Conservation (phyloP, 2,329 filamentous ascomycete genomes). For the Claviceps pazoutovae region DNA sequence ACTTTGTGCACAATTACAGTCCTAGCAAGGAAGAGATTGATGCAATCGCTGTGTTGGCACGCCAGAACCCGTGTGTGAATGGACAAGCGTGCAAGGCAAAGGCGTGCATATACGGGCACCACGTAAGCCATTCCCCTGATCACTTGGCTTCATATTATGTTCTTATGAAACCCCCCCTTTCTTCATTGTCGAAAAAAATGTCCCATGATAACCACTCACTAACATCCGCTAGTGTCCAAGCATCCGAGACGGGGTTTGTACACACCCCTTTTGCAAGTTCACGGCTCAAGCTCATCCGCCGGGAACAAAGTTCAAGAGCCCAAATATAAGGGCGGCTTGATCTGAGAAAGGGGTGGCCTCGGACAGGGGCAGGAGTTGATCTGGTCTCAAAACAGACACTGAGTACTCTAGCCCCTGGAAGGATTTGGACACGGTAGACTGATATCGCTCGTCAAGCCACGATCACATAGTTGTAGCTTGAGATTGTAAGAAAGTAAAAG, state of each 20-base stretch:
- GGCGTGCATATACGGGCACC: slow-evolving; percentile 50
- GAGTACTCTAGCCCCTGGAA: too few species aligned
- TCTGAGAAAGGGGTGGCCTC: too few species aligned
- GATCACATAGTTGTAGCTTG: too few species aligned
- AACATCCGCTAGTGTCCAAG: slow-evolving; percentile 34
- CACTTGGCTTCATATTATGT: background rate
- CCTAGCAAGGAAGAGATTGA: slow-evolving; percentile 39
- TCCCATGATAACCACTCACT: background rate
- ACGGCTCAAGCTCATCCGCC: slow-evolving; percentile 38
- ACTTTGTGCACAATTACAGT: slow-evolving; percentile 42
- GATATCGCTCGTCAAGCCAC: too few species aligned
- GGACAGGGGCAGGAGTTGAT: too few species aligned
- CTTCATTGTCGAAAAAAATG: too few species aligned
- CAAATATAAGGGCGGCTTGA: slow-evolving; percentile 20
- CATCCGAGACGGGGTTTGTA: slow-evolving; percentile 35
- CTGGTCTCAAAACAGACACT: too few species aligned
- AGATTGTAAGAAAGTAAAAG: too few species aligned
- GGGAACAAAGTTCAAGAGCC: slow-evolving; percentile 35
- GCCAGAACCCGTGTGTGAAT: slow-evolving; percentile 42
- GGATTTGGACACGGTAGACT: too few species aligned
- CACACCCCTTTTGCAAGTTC: slow-evolving; percentile 43
- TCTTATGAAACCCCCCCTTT: background rate
- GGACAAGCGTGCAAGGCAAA: slow-evolving; percentile 44
- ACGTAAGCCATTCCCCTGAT: slow-evolving; percentile 28
- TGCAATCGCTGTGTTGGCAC: slow-evolving; percentile 40